These are phyloP conservation scores for Stereum hirsutum DNA, from an alignment of 1,284 basidiomycete species.

Conservation along the genomic window DNA sequence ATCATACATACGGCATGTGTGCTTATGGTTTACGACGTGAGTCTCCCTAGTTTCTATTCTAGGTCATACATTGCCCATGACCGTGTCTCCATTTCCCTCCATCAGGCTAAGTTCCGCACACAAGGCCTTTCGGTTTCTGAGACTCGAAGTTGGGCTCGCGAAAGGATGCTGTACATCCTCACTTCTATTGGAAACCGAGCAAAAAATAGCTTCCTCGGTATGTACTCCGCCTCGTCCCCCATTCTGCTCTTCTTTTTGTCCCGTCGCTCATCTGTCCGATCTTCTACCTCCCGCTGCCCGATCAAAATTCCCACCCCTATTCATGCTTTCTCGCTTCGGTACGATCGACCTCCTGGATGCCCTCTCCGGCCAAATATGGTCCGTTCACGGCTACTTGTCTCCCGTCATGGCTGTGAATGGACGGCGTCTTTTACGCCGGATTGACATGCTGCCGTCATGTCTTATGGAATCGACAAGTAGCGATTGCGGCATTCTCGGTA, in stretches of 20 bases:
- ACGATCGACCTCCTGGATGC: no score
- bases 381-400: no score
- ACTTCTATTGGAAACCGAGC: slow-evolving; percentile 52
- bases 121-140: slow-evolving; percentile 1
- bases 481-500: no score
- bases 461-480: no score
- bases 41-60: slow-evolving; percentile 15
- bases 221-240: no score
- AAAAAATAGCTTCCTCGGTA: slow-evolving; percentile 59
- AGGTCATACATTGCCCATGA: background rate
- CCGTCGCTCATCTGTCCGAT: slow-evolving; percentile 9
- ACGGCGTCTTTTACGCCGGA: no score
- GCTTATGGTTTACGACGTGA: slow-evolving; percentile 54
- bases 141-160: slow-evolving; percentile 38
- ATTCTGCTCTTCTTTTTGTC: slow-evolving; percentile 5
- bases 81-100: background rate
- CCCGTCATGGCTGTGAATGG: no score
- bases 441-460: no score
- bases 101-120: slow-evolving; percentile 13
- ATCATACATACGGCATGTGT: slow-evolving; percentile 55
- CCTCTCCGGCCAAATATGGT: no score
- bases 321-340: no score
- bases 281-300: slow-evolving; percentile 38
- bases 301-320: no score
- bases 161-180: slow-evolving; percentile 49